Percentiles rank a stretch among this genome's conserved stretches.
Evolutionary conservation across 352 stramenopile species (phyloP).

Genomic region (Globisporangium ultimum): DNA sequence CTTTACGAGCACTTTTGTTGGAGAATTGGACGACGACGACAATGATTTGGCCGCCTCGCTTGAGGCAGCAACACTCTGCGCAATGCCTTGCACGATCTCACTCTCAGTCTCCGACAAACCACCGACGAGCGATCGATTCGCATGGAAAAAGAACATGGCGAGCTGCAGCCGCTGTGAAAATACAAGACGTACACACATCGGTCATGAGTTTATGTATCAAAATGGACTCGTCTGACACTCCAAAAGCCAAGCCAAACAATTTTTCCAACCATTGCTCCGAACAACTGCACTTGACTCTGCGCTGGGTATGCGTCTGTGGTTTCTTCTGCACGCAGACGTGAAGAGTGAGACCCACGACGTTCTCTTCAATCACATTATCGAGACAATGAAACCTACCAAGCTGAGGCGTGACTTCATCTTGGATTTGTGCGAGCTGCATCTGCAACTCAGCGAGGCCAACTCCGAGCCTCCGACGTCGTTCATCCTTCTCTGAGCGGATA

Average conservation of each 20-base stretch:
- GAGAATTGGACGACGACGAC: too few species aligned
- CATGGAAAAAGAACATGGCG: slow-evolving; percentile 71
- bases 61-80: not conserved
- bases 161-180: slow-evolving; percentile 52
- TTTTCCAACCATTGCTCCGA: slow-evolving; percentile 52
- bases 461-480: slow-evolving; percentile 33
- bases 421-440: slow-evolving; percentile 29
- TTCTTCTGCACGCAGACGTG: slow-evolving; percentile 25
- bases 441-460: slow-evolving; percentile 35
- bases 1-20: slow-evolving; percentile 1
- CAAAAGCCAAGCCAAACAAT: not conserved
- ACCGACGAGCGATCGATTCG: slow-evolving; percentile 47
- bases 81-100: slow-evolving; percentile 38
- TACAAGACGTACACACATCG: slow-evolving; percentile 3
- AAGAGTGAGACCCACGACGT: too few species aligned
- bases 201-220: not conserved
- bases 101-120: slow-evolving; percentile 45
- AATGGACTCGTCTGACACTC: not conserved
- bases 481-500: slow-evolving; percentile 37
- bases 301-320: slow-evolving; percentile 27
- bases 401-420: slow-evolving; percentile 34
- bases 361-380: not conserved
- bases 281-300: slow-evolving; percentile 41
- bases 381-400: slow-evolving; percentile 26
- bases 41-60: too few species aligned